A percentile compares a stretch with the other conserved stretches of the same genome.
Conservation (phyloP, 1,139 yeast genomes). For the Yamadazyma jaroonii region DNA sequence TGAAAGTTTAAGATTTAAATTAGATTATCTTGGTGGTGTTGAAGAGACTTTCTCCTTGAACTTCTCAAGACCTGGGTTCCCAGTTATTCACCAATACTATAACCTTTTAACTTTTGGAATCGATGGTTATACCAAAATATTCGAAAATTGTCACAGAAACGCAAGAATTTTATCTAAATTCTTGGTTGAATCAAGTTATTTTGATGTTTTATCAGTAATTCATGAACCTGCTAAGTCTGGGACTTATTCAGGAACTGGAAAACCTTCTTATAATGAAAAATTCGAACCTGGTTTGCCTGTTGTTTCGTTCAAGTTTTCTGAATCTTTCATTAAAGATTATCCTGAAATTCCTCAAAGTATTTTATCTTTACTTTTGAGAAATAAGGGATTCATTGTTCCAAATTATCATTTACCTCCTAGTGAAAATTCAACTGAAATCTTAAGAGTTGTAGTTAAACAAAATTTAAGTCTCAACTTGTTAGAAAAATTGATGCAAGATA, state of each 20-base stretch:
- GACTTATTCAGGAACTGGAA: constrained; percentile 13
- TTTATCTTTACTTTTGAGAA: constrained; percentile 68
- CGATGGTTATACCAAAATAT: constrained; percentile 65
- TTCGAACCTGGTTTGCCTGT: constrained; percentile 84
- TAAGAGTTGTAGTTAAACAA: constrained; percentile 81
- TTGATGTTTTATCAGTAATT: constrained; percentile 73
- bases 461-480: constrained; percentile 70
- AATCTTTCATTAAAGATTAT: constrained; percentile 52
- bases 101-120: constrained; percentile 69
- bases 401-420: constrained; percentile 80
- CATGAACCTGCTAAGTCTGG: constrained; percentile 41
- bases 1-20: constrained; percentile 66
- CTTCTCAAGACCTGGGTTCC: constrained; percentile 92
- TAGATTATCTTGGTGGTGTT: constrained; percentile 83
- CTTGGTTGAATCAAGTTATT: constrained; percentile 64
- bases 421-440: constrained; percentile 56
- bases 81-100: constrained; percentile 83
- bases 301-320: constrained; percentile 76
- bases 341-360: constrained; percentile 87
- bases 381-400: constrained; percentile 85
- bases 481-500: constrained; percentile 68
- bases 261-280: constrained; percentile 25
- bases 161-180: constrained; percentile 67
- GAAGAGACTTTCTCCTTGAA: constrained; percentile 86
- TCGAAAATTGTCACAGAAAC: constrained; percentile 60